Evolutionary conservation across 2,329 filamentous ascomycete genomes (phyloP).

Genomic region (Apiospora rasikravindrae): DNA sequence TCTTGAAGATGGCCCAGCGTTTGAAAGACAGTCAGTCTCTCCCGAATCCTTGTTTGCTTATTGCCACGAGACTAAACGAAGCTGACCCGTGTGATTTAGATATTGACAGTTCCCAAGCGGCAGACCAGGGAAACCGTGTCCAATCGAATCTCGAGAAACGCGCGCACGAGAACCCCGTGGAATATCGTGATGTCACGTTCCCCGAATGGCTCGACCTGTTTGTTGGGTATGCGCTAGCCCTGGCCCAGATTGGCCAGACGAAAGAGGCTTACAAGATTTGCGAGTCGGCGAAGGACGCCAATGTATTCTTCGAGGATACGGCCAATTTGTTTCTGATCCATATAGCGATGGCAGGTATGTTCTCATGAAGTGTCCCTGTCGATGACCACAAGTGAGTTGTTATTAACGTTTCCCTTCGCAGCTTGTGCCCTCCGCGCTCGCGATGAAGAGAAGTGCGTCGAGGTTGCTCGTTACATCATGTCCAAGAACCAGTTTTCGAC

Average conservation of each 20-base stretch:
- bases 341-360: conserved; percentile 74
- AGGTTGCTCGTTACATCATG: conserved; percentile 82
- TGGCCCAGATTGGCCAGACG: conserved; percentile 70
- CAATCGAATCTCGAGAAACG: conserved; percentile 38
- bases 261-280: conserved; percentile 81
- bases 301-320: conserved; percentile 77
- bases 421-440: conserved; percentile 82
- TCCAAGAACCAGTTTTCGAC: conserved; percentile 79
- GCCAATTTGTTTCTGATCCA: conserved; percentile 75
- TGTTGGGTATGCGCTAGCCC: conserved; percentile 80
- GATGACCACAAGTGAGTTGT: not conserved
- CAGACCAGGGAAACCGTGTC: conserved; percentile 22
- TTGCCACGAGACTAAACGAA: no score
- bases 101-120: conserved; percentile 35
- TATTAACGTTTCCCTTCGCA: conserved; percentile 33
- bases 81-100: conserved; percentile 29
- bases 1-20: conserved; percentile 61
- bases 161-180: conserved; percentile 38
- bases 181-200: conserved; percentile 76
- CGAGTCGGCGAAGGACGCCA: conserved; percentile 78
- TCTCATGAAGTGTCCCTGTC: not conserved
- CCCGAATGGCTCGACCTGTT: conserved; percentile 89
- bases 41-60: not conserved
- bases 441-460: conserved; percentile 77
- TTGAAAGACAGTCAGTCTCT: conserved; percentile 56